Evolutionary conservation across 768 basidiomycete species (phyloP), one percentile per base, ranked within the genome.

Genomic region (Suillus americanus): DNA sequence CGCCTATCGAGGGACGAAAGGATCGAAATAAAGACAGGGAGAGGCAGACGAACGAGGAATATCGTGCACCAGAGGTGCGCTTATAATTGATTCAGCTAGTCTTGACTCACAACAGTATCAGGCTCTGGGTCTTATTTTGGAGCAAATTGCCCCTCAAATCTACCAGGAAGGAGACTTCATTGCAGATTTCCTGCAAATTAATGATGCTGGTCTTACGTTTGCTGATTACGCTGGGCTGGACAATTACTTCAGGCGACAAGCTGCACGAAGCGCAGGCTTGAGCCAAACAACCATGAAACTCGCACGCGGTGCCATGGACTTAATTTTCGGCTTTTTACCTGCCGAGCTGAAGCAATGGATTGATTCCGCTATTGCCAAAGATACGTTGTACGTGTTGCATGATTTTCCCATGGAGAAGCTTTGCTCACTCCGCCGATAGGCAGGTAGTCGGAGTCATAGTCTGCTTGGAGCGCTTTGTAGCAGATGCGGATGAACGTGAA

Each of bases 171-270:
- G 91, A 70, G 89, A 89, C 38, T 98, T 97, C 77, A 88, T 97
- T 66, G 85, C 89, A 10, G 92, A 95, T 70, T 98, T 98, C 77
- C 79, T 99, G 56, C 95, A 95, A 72, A 91, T 97, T 73, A 94
- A 94, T 67, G 91, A 96, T 66, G 85, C 88, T 25, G 88, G 88
- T 20, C 83, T 95, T 16, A 97, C 97, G 1, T 99, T 95, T 75
- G 97, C 97, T 16, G 97, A 98, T 77, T 95, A 97, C 70, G 93
- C 94, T 87, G 88, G 88, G 53, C 79, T 99, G 65, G 97, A 99
- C 73, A 94, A 88, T 65, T 99, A 97, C 77, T 97, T 97, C 80
- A 85, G 94, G 30, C 81, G 97, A 56, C 94, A 98, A 73, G 97
- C 97, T n/a, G 82, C 89, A 7, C 83, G 92, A 33, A 81, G 86